phyloP scores from a whole-genome alignment of 2,329 filamentous ascomycete species.

The Ophiostoma fasciatum region DNA sequence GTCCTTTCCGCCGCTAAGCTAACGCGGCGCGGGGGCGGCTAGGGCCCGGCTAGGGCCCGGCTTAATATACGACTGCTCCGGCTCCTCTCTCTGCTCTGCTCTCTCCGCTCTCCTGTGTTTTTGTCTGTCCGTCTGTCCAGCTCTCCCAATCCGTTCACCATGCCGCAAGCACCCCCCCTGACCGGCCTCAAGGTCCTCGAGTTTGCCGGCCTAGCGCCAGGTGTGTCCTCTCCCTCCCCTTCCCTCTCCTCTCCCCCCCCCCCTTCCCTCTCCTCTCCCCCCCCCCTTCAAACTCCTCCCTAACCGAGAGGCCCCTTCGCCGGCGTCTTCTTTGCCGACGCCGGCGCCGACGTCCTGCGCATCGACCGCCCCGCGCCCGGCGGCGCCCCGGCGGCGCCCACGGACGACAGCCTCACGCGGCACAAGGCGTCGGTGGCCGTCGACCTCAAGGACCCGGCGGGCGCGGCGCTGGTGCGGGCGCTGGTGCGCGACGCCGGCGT shows the following conservation, averaged over 20 bases:
- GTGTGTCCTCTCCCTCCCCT: conserved; percentile 20
- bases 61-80: too few species aligned
- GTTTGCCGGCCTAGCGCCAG: conserved; percentile 47
- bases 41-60: too few species aligned
- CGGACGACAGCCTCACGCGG: conserved; percentile 59
- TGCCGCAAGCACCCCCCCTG: conserved; percentile 27
- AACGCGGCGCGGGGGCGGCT: too few species aligned
- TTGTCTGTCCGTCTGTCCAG: background rate
- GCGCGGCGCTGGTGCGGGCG: conserved; percentile 49
- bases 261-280: background rate
- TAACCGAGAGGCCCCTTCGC: conserved; percentile 54
- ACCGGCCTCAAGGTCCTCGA: conserved; percentile 42
- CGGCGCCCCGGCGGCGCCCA: conserved; percentile 27
- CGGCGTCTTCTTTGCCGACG: conserved; percentile 77
- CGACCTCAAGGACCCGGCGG: conserved; percentile 55
- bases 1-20: too few species aligned
- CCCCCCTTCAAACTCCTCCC: background rate
- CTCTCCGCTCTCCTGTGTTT: background rate
- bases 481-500: conserved; percentile 43
- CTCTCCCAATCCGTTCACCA: conserved; percentile 10
- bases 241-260: background rate
- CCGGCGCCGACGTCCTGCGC: conserved; percentile 75
- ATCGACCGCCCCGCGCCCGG: conserved; percentile 51
- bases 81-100: background rate
- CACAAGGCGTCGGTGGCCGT: conserved; percentile 70